A percentile compares a stretch with the other conserved stretches of the same genome.
Evolutionary conservation across 768 basidiomycete species (phyloP).

Genomic region (Pleurotus djamor): DNA sequence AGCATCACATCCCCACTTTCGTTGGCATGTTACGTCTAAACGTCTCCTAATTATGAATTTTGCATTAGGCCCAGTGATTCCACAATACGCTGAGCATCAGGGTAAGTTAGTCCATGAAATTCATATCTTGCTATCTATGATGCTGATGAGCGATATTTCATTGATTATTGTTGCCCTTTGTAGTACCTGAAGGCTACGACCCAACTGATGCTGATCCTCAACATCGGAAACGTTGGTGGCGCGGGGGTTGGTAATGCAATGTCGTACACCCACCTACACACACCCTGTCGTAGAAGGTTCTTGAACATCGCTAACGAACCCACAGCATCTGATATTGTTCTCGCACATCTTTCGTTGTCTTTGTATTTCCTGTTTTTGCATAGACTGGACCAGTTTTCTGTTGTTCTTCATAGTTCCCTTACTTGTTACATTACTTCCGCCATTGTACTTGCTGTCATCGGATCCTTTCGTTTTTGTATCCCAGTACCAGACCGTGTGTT

Average conservation of each 20-base stretch:
- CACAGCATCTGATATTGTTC: too few species aligned
- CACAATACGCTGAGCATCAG: not conserved
- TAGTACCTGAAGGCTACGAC: constrained; percentile 2
- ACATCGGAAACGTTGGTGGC: constrained; percentile 4
- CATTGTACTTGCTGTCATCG: too few species aligned
- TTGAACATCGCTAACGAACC: too few species aligned
- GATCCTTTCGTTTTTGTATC: too few species aligned
- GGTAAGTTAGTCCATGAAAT: not conserved
- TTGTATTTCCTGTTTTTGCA: too few species aligned
- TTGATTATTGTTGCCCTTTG: not conserved
- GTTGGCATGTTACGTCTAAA: not conserved
- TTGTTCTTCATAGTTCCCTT: too few species aligned
- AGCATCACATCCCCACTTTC: not conserved
- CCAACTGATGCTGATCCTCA: not conserved
- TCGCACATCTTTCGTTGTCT: too few species aligned
- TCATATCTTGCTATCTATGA: not conserved
- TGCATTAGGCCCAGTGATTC: not conserved
- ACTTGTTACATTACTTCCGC: too few species aligned
- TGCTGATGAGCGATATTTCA: not conserved
- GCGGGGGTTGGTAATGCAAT: not conserved
- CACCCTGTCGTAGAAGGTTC: too few species aligned
- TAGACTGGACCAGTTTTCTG: too few species aligned
- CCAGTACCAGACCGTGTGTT: too few species aligned
- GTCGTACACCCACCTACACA: too few species aligned
- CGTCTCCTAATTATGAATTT: not conserved